Evolutionary conservation across 2,329 filamentous ascomycete species (phyloP).

Genomic region (Xylaria sp.): DNA sequence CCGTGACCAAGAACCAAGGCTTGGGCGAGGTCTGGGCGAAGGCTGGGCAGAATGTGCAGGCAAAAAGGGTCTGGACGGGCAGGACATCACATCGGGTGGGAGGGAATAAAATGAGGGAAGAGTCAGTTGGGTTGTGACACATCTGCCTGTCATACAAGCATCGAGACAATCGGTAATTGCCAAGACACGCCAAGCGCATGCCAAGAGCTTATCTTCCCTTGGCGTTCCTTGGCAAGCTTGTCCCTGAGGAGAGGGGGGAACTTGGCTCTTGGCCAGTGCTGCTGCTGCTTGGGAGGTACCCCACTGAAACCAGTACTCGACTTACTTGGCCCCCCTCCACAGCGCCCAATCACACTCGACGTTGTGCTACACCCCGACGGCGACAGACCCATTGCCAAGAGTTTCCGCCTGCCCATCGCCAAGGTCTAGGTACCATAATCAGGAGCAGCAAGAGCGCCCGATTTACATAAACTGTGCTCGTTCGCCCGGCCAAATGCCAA

Average conservation of each 20-base stretch:
- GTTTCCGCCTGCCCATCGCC: conserved; percentile 49
- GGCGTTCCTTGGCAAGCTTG: conserved; percentile 46
- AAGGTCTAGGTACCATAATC: conserved; percentile 48
- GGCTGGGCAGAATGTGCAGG: conserved; percentile 7
- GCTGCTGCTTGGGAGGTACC: conserved; percentile 35
- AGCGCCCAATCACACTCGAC: conserved; percentile 40
- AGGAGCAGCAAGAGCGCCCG: conserved; percentile 44
- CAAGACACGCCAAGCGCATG: conserved; percentile 43
- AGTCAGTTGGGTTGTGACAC: conserved; percentile 22
- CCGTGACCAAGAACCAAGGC: conserved; percentile 25
- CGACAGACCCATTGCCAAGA: conserved; percentile 47
- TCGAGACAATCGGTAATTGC: conserved; percentile 42
- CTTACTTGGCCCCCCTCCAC: conserved; percentile 40
- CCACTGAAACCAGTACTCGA: conserved; percentile 36
- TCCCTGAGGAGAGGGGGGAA: conserved; percentile 40
- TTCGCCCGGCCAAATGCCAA: conserved; percentile 39
- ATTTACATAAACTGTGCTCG: conserved; percentile 48
- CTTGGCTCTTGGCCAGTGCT: conserved; percentile 29
- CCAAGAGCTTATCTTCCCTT: conserved; percentile 42
- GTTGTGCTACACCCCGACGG: conserved; percentile 43
- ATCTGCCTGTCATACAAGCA: conserved; percentile 25
- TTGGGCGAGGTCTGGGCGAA: conserved; percentile 19
- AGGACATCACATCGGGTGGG: conserved; percentile 2
- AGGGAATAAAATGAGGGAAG: conserved; percentile 4
- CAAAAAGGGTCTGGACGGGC: background rate